phyloP scores from a whole-genome alignment of 2,329 filamentous ascomycete species.

The Talaromyces sp. region DNA sequence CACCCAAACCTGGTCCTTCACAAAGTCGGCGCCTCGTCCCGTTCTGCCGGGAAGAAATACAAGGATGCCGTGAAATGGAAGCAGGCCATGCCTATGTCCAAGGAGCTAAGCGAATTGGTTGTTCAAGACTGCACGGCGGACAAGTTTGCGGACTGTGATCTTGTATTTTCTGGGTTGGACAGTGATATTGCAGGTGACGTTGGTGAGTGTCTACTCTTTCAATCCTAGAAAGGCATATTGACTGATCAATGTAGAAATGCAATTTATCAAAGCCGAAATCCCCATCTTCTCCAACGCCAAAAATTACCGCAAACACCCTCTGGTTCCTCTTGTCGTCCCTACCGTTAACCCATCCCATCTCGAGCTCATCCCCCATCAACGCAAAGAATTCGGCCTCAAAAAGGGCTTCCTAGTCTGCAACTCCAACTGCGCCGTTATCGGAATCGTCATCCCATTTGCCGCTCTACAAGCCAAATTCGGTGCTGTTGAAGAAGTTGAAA shows the following conservation, averaged over 20 bases:
- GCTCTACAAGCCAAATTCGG: slow-evolving; percentile 85
- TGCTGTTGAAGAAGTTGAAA: slow-evolving; percentile 68
- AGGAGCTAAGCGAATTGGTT: slow-evolving; percentile 70
- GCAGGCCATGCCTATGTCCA: slow-evolving; percentile 77
- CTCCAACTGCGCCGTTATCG: slow-evolving; percentile 96
- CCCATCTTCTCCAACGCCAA: slow-evolving; percentile 97
- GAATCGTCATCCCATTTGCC: slow-evolving; percentile 89
- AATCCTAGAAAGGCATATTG: too few species aligned
- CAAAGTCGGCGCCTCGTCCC: slow-evolving; percentile 81
- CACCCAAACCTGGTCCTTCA: slow-evolving; percentile 85
- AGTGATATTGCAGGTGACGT: slow-evolving; percentile 88
- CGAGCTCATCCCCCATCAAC: slow-evolving; percentile 83
- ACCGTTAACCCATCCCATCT: slow-evolving; percentile 90
- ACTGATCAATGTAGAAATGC: slow-evolving; percentile 66
- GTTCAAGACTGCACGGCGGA: slow-evolving; percentile 80
- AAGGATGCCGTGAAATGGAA: slow-evolving; percentile 94
- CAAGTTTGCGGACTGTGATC: slow-evolving; percentile 83
- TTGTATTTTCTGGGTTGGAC: slow-evolving; percentile 90
- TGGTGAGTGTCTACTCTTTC: too few species aligned
- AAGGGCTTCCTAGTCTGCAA: slow-evolving; percentile 96
- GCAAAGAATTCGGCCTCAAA: slow-evolving; percentile 64
- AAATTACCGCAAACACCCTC: slow-evolving; percentile 87
- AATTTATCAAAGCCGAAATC: slow-evolving; percentile 82
- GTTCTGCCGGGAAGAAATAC: slow-evolving; percentile 90
- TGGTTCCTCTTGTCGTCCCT: slow-evolving; percentile 89